Evolutionary conservation across 169 alveolate species (phyloP), one percentile per base, ranked within the genome.

Genomic region (Plasmodium billcollinsi): DNA sequence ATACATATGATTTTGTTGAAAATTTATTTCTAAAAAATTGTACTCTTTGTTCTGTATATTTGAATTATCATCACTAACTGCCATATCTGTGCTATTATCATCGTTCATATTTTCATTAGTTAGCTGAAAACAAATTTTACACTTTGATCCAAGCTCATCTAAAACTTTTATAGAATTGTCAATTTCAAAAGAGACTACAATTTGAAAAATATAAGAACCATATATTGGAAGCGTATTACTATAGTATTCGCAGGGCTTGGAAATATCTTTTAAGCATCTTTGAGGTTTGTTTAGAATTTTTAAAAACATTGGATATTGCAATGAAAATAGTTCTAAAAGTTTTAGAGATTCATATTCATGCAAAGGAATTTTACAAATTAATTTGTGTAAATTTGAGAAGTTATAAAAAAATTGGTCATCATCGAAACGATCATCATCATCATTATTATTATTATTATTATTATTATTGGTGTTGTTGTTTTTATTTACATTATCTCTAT

Each of bases 131-230:
- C 65, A n/a, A 45, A 86, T 86, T 73, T 72, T 86, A 14, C 92
- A 86, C 14, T 86, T 86, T 20, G 92, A 70, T 20, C 92, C 92
- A 24, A 24, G 70, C 20, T 86, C 92, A 61, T 86, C 92, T 66
- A 86, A 86, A 62, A 86, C 92, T 74, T 86, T 86, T 72, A 86
- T 86, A n/a, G 92, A 86, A 62, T 86, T 86, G n/a, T 86, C 92
- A 24, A 86, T 86, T 71, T 86, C 92, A 66, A 86, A 86, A 52
- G 88, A 70, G 18, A 86, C 92, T 18, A 52, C 69, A 54, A 86
- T 43, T 72, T 86, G 92, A 62, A 86, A 86, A 61, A 86, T 86
- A 67, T 86, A 86, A n/a, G 88, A 70, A 45, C 92, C 92, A 65
- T 86, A 62, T 3, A 74, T 61, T 20, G 92, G 92, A 39, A 86